Base-by-base conservation (phyloP, 2,329 filamentous ascomycete genomes). In the Colletotrichum euphorbiae region DNA sequence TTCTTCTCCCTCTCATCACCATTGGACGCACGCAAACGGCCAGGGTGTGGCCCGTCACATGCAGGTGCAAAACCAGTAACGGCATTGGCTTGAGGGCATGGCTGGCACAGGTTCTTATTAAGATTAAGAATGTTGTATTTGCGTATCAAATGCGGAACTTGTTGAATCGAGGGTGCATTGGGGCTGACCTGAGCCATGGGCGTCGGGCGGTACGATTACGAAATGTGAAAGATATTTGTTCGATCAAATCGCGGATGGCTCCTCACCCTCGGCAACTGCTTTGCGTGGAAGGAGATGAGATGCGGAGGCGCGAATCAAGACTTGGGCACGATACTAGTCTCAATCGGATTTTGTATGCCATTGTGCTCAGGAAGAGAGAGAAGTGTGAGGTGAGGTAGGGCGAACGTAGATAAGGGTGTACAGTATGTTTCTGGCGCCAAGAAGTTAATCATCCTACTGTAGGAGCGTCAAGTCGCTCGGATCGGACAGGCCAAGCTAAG, bases 401-500 rank as follows among this genome's bases (percentile, higher is more conserved):
- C 36, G 38, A 21, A 68, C 52, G 60, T 43, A 65, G 65, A 68
- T 48, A 55, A 68, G 61, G 65, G 61, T 40, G 52, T 28, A 60
- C 42, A 56, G 56, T 66, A 46, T 36, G 38, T 58, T 65, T 64
- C n/a, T 42, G 38, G 46, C 61, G 65, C 65, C 45, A 68, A 68
- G 60, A 31, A 57, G 45, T 68, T 59, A 24, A 59, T 48, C 65
- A 59, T 58, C 60, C 65, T 58, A n/a, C n/a, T n/a, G n/a, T n/a
- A 61, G 65, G 61, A 65, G 46, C 65, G 65, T 68, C 61, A 59
- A 59, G 45, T 59, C 54, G 61, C 60, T 68, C 52, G 65, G 65
- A 68, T 68, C 60, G 45, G 59, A 63, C 64, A 57, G 43, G 64
- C 59, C 51, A 67, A 65, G 65, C 65, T 45, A 54, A 54, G 40